Percentiles rank a stretch among this genome's conserved stretches.
Conservation (phyloP, 495 filamentous ascomycete genomes). For the Penicillium malachiteum region DNA sequence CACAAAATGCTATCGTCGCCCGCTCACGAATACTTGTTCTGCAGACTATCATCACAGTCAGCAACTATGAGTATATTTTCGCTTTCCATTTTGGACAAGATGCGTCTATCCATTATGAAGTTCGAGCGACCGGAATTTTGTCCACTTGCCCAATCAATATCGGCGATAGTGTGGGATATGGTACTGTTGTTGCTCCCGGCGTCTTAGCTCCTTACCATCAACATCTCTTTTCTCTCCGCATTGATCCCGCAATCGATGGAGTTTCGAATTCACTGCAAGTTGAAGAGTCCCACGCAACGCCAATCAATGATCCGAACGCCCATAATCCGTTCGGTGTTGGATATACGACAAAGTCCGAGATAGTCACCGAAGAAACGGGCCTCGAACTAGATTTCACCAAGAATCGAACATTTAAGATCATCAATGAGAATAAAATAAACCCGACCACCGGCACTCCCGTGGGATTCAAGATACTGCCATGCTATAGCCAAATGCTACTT, state of each 20-base stretch:
- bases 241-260: constrained; percentile 81
- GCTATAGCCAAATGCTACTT: constrained; percentile 75
- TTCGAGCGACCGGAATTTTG: constrained; percentile 82
- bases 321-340: constrained; percentile 77
- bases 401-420: constrained; percentile 77
- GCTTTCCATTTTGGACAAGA: constrained; percentile 82
- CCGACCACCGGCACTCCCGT: constrained; percentile 70
- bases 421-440: constrained; percentile 68
- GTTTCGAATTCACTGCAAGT: constrained; percentile 64
- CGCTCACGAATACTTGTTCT: constrained; percentile 58
- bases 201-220: constrained; percentile 80
- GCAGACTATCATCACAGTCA: constrained; percentile 76
- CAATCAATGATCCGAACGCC: constrained; percentile 45
- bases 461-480: constrained; percentile 73
- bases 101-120: constrained; percentile 74
- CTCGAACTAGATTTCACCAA: constrained; percentile 59
- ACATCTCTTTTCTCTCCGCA: constrained; percentile 83
- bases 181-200: constrained; percentile 81
- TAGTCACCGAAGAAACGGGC: constrained; percentile 57
- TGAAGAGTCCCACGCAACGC: constrained; percentile 69
- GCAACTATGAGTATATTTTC: constrained; percentile 86
- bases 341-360: constrained; percentile 58
- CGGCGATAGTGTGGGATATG: constrained; percentile 57
- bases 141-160: constrained; percentile 72
- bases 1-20: constrained; percentile 54